Evolutionary conservation across 106 monocot genomes (phyloP), one percentile per base, ranked within the genome.

Genomic region (Ottelia alismoides): DNA sequence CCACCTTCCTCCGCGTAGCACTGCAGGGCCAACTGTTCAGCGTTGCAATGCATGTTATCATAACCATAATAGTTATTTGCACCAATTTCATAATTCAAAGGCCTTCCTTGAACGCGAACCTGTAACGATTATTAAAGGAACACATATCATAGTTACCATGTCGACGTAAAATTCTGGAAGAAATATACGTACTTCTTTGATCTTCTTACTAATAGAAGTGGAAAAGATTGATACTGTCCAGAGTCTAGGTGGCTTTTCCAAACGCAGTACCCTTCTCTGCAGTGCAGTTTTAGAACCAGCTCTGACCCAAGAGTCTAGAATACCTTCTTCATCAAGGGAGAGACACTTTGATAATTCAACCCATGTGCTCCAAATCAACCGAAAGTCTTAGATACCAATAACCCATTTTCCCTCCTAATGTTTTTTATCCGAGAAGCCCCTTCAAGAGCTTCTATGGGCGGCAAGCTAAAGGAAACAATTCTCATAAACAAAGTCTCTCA

Each of bases 281-380:
- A 98, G 52, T 55, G 96, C 96, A 30, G 90, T 58, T 83, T 64
- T 89, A 62, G 82, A 79, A 57, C 96, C 96, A 70, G 96, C 78
- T 72, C 85, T 85, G 68, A 98, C 79, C 79, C 84, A 88, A 26
- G 78, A 64, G 83, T 98, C 96, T 28, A 23, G 28, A 28, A 85
- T 50, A 2, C 89, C 96, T 72, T 82, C 74, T 73, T 98, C 96
- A 49, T 85, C 89, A 65, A 90, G 67, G 26, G 56, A 72, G 49
- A 98, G 85, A 26, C 96, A 89, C 67, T 98, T n/a, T 85, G 67
- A 69, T 82, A 31, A 75, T 26, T 47, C 47, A 66, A 51, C 71
- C 66, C 45, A 79, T 53, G 57, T 98, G 96, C 61, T 98, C 96
- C 70, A 98, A 72, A 65, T 98, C 85, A 72, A 98, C 48, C 23